Evolutionary conservation across 2,329 filamentous ascomycete genomes (phyloP).

Genomic region (Exophiala spinifera): DNA sequence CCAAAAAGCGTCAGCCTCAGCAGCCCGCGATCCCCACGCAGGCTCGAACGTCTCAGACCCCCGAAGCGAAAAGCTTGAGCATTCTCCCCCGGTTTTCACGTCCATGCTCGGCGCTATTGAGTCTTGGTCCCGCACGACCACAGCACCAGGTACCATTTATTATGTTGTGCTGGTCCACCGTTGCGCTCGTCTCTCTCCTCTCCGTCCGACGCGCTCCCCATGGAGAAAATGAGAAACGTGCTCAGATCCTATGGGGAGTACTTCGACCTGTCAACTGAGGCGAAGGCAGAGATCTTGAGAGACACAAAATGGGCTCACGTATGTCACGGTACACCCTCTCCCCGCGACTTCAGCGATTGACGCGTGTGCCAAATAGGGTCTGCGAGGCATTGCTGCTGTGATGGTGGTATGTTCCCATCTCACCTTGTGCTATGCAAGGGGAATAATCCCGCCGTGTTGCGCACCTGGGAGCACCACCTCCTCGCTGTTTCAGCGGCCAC

Average conservation of each 20-base stretch:
- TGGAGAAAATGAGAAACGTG: conserved; percentile 8
- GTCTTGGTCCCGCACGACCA: too few relatives aligned
- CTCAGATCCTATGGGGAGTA: not conserved
- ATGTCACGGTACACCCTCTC: conserved; percentile 1
- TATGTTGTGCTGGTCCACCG: not conserved
- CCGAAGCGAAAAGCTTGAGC: not conserved
- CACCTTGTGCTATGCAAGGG: conserved; percentile 50
- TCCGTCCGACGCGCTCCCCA: conserved; percentile 1
- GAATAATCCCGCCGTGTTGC: conserved; percentile 49
- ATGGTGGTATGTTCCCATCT: conserved; percentile 57
- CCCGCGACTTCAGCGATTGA: not conserved
- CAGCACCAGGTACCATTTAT: not conserved
- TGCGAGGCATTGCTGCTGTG: conserved; percentile 55
- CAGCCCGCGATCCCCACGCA: too few relatives aligned
- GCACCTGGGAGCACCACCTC: conserved; percentile 35
- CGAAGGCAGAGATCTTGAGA: conserved; percentile 24
- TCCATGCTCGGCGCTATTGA: not conserved
- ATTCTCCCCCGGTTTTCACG: not conserved
- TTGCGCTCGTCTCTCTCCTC: not conserved
- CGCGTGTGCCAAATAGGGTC: conserved; percentile 43
- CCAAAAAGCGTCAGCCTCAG: too few relatives aligned
- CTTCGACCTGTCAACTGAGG: conserved; percentile 15
- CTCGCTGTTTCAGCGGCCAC: conserved; percentile 56
- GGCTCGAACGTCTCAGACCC: too few relatives aligned
- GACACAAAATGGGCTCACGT: conserved; percentile 32